Base-by-base conservation (phyloP, 1,284 basidiomycete genomes). In the Schizopora paradoxa region DNA sequence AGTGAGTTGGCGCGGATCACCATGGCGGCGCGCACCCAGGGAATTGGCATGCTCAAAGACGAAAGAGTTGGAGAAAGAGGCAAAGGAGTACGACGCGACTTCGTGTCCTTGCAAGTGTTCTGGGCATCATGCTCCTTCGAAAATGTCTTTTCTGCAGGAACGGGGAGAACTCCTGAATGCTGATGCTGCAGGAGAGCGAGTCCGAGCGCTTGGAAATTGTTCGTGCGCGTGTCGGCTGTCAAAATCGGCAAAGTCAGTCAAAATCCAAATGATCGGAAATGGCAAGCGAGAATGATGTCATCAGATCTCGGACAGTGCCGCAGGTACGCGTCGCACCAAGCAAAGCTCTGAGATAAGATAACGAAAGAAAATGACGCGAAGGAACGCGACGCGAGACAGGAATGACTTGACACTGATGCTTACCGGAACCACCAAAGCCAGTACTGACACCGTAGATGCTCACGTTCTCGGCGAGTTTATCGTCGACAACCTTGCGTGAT, bases 21-120 rank as follows among this genome's bases (percentile, higher is more conserved):
- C 55, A 93, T 90, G 1, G 91, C 89, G 11, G 86, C 91, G 41
- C 89, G 81, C n/a, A 91, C 89, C 85, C 90, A 92, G 5, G 87
- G 69, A 52, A 88, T 82, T n/a, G 91, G 91, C 85, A 92, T 90
- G 51, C 74, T 79, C 40, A 77, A 76, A 18, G 77, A 76, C n/a
- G 73, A 65, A n/a, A 82, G 60, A 1, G 83, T 80, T 54, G 85
- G 81, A 16, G 73, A 67, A 26, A 86, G 76, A 13, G 86, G 84
- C 8, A 82, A 68, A 5, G 63, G 45, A 65, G 66, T 1, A 63
- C n/a, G n/a, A n/a, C n/a, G n/a, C n/a, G n/a, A n/a, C n/a, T n/a
- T n/a, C n/a, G 59, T 33, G 63, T 38, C 33, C 25, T 48, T 46
- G 13, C 4, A 32, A 19, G 49, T 34, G 26, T 26, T 49, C 22